Percentiles rank a stretch among this genome's conserved stretches.
phyloP scores from a whole-genome alignment of 2,329 filamentous ascomycete genomes.

The Colletotrichum magnum region DNA sequence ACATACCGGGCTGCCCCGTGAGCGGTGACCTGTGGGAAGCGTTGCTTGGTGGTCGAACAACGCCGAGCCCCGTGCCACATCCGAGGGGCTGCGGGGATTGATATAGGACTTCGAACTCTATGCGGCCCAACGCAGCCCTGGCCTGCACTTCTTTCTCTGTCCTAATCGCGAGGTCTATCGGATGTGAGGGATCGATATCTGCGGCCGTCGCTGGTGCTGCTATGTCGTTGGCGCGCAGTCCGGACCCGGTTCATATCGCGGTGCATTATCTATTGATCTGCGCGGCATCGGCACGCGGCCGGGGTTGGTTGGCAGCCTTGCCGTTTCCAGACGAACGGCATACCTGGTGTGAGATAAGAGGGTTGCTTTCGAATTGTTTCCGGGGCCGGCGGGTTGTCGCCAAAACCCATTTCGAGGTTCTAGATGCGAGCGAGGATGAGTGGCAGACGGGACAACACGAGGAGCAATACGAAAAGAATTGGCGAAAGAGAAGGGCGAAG shows the following conservation, averaged over 20 bases:
- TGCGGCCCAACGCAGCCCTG: not conserved
- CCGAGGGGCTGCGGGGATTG: not conserved
- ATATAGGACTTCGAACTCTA: not conserved
- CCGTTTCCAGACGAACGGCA: constrained; percentile 17
- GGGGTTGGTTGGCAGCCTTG: constrained; percentile 30
- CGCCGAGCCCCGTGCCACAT: not conserved
- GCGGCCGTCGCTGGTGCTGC: not conserved
- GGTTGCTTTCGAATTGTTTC: constrained; percentile 35
- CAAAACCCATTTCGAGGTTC: not conserved
- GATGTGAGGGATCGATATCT: not conserved
- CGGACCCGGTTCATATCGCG: constrained; percentile 20
- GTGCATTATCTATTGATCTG: constrained; percentile 40
- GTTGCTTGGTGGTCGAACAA: constrained; percentile 6
- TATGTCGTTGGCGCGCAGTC: not conserved
- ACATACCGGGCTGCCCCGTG: constrained; percentile 23
- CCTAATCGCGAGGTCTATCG: not conserved
- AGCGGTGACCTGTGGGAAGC: not conserved
- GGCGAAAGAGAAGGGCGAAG: not conserved
- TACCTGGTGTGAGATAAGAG: constrained; percentile 34
- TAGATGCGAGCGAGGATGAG: constrained; percentile 1
- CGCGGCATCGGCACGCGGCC: constrained; percentile 26
- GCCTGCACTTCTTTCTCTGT: not conserved
- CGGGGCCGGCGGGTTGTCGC: constrained; percentile 5
- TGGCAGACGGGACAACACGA: constrained; percentile 10
- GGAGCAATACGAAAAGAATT: not conserved